These are phyloP conservation scores for Penicillium crystallinum DNA, from an alignment of 495 filamentous ascomycete genomes.

Conservation along the genomic window DNA sequence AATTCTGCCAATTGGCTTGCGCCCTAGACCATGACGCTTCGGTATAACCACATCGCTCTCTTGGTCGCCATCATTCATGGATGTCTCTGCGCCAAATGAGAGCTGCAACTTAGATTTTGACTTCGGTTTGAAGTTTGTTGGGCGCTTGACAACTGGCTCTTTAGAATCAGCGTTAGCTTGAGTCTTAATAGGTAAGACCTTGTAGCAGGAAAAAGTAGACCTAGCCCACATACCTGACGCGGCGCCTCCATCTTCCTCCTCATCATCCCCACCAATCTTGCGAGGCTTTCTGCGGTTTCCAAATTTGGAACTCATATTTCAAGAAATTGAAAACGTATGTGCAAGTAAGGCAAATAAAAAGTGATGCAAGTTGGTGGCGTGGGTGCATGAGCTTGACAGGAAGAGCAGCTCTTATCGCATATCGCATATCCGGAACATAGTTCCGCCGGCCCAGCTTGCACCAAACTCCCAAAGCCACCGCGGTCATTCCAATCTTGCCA, in stretches of 20 bases:
- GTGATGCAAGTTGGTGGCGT: background rate
- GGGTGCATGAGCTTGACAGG: slow-evolving; percentile 2
- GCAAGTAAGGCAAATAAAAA: background rate
- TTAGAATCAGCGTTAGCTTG: slow-evolving; percentile 14
- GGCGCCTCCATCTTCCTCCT: slow-evolving; percentile 45
- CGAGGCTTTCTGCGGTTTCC: slow-evolving; percentile 65
- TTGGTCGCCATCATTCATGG: slow-evolving; percentile 48
- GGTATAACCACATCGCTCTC: slow-evolving; percentile 57
- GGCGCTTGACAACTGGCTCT: slow-evolving; percentile 40
- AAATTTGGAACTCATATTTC: slow-evolving; percentile 64
- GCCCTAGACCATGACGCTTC: slow-evolving; percentile 65
- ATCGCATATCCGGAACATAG: slow-evolving; percentile 26
- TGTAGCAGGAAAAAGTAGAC: background rate
- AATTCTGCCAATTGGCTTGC: slow-evolving; percentile 66
- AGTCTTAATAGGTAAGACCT: background rate
- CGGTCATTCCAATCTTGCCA: slow-evolving; percentile 10
- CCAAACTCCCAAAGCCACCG: slow-evolving; percentile 24
- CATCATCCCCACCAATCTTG: slow-evolving; percentile 65
- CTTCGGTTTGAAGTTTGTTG: slow-evolving; percentile 50
- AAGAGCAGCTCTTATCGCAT: slow-evolving; percentile 25
- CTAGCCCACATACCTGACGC: slow-evolving; percentile 28
- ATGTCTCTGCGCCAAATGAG: slow-evolving; percentile 66
- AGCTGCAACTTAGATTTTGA: slow-evolving; percentile 61
- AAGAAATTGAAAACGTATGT: slow-evolving; percentile 26
- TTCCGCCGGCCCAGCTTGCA: slow-evolving; percentile 31